phyloP scores from a whole-genome alignment of 75 land plant genomes.

The Isoetes taiwanensis region DNA sequence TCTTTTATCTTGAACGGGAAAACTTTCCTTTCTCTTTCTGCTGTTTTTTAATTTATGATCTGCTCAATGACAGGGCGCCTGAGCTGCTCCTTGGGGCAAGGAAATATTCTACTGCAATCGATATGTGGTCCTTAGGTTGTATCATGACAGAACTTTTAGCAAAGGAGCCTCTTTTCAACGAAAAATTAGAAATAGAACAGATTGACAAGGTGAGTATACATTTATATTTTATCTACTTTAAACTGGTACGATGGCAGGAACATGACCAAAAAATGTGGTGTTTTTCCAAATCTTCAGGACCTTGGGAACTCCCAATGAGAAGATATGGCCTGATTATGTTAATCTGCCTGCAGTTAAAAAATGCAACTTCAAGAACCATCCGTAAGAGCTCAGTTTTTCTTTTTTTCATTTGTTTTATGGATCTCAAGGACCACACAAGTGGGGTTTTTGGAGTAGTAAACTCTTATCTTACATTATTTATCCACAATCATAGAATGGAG shows the following conservation, averaged over 20 bases:
- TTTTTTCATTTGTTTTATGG: too few relatives aligned
- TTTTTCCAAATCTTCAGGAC: slow-evolving; percentile 75
- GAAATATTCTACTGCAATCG: slow-evolving; percentile 92
- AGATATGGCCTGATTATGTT: slow-evolving; percentile 89
- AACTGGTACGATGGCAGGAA: too few relatives aligned
- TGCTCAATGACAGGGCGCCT: slow-evolving; percentile 74
- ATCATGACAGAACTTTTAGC: slow-evolving; percentile 96
- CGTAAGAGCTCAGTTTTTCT: too few relatives aligned
- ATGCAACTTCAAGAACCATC: slow-evolving; percentile 75
- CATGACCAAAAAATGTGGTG: too few relatives aligned
- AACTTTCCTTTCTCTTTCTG: neutral
- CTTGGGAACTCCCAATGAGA: slow-evolving; percentile 91
- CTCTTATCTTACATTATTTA: too few relatives aligned
- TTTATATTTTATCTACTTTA: too few relatives aligned
- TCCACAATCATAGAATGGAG: too few relatives aligned
- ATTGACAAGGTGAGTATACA: slow-evolving; percentile 95
- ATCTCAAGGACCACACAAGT: too few relatives aligned
- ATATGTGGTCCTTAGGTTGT: slow-evolving; percentile 99
- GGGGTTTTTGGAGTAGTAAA: too few relatives aligned
- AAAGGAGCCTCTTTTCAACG: slow-evolving; percentile 80
- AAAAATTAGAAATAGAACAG: slow-evolving; percentile 79
- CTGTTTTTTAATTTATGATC: too few relatives aligned
- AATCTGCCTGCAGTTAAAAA: slow-evolving; percentile 69
- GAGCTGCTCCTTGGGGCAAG: slow-evolving; percentile 84
- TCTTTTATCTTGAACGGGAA: neutral